Conservation (phyloP, 805 yeast species). For the Cyberlindnera meyerae region DNA sequence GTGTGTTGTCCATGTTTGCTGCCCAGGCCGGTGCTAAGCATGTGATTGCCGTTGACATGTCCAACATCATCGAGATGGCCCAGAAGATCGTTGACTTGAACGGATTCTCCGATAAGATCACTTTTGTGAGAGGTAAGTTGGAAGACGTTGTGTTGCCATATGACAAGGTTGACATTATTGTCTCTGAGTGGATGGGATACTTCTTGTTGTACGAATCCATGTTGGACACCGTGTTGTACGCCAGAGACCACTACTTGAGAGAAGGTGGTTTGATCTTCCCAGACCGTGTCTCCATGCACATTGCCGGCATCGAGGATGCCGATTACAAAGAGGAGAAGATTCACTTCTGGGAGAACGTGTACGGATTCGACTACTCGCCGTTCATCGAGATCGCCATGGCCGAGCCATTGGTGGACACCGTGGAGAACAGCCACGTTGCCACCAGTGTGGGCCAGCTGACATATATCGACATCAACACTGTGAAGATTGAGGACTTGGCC, state of each 20-base stretch:
- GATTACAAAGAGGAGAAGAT: slow-evolving; percentile 89
- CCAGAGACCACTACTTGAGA: slow-evolving; percentile 81
- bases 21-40: slow-evolving; percentile 98
- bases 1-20: slow-evolving; percentile 96
- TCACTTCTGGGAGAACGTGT: slow-evolving; percentile 93
- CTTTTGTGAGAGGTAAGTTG: slow-evolving; percentile 84
- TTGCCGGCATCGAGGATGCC: slow-evolving; percentile 91
- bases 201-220: slow-evolving; percentile 92
- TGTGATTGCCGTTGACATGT: slow-evolving; percentile 96
- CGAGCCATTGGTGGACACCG: slow-evolving; percentile 96
- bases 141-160: slow-evolving; percentile 89
- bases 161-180: slow-evolving; percentile 86
- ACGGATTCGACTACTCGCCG: slow-evolving; percentile 94
- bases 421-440: slow-evolving; percentile 67
- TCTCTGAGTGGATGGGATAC: slow-evolving; percentile 99
- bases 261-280: slow-evolving; percentile 90
- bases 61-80: slow-evolving; percentile 96
- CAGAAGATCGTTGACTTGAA: slow-evolving; percentile 76
- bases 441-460: slow-evolving; percentile 70
- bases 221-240: slow-evolving; percentile 93
- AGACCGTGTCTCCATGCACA: slow-evolving; percentile 82
- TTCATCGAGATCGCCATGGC: slow-evolving; percentile 80
- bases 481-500: slow-evolving; percentile 73
- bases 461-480: slow-evolving; percentile 87
- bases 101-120: slow-evolving; percentile 81